Evolutionary conservation across 2,329 filamentous ascomycete genomes (phyloP).

Genomic region (Monilinia vaccinii-corymbosi): DNA sequence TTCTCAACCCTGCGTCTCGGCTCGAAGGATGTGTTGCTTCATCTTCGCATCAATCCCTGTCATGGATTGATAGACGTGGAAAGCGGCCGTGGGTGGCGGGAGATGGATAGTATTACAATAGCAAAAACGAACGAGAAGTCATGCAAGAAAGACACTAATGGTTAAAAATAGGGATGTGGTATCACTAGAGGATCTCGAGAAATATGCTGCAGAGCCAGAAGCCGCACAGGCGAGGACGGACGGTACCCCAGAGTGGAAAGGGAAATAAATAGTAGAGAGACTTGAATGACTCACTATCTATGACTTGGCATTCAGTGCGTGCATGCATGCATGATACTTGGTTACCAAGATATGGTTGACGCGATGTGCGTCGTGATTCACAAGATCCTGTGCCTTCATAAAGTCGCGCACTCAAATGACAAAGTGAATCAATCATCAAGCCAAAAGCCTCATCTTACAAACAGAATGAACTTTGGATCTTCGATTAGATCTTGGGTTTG

Average conservation of each 20-base stretch:
- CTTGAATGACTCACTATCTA: background rate
- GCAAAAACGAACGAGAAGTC: background rate
- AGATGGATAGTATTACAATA: background rate
- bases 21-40: too few relatives aligned
- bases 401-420: background rate
- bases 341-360: background rate
- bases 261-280: slow-evolving; percentile 5
- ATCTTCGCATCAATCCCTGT: too few relatives aligned
- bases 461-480: background rate
- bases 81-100: background rate
- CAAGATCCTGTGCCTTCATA: background rate
- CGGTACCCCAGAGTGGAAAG: slow-evolving; percentile 14
- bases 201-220: slow-evolving; percentile 23
- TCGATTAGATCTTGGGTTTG: background rate
- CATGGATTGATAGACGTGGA: background rate
- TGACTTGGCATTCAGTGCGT: background rate
- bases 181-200: slow-evolving; percentile 29
- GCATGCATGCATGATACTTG: background rate
- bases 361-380: background rate
- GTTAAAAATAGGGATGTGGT: slow-evolving; percentile 13
- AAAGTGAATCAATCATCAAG: background rate
- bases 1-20: background rate
- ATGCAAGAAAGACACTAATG: background rate
- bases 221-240: slow-evolving; percentile 19
- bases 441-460: background rate